Evolutionary conservation across 768 basidiomycete species (phyloP), one percentile per base, ranked within the genome.

Genomic region (Xerocomellus dryophilus): DNA sequence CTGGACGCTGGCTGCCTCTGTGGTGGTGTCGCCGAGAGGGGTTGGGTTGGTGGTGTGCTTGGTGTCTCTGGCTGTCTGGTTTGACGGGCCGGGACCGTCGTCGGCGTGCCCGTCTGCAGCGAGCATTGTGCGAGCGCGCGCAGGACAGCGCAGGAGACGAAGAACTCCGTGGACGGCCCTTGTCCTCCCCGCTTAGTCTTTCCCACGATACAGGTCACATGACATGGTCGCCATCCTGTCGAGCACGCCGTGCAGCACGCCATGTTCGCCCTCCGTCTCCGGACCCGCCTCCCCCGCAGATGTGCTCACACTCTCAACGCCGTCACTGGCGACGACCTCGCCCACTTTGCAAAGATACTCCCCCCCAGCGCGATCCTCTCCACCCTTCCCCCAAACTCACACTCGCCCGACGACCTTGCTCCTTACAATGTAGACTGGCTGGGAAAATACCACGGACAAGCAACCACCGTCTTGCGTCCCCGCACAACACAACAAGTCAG

Each of bases 371-470:
- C 86, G 31, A 81, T 92, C 50, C 73, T 92, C 15, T 85, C 90
- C 18, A 86, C 87, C 8, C 76, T 89, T 2, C 64, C 81, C 23
- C 79, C 87, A 14, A 58, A 58, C 41, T 69, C 78, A 8, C 61
- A 72, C 17, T 53, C 81, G n/a, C 36, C 75, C 8, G 76, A 83
- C 11, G 95, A 97, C 58, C 81, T 98, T 27, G 77, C 78, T 4
- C 77, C 74, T 2, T 96, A 81, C 78, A 98, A 99, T 70, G 75
- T 80, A 59, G 96, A 99, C 70, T 97, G 94, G 95, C 93, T 97
- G 87, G 86, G 87, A 63, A 96, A 96, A 70, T 98, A 94, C 69
- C 80, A 79, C 50, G 97, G 96, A n/a, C 71, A 76, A 17, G 83
- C 91, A 9, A 84, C 84, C 15, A 88, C 93, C 25, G 90, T 99